phyloP scores from a whole-genome alignment of 495 filamentous ascomycete species.

The Daldinia bambusicola region DNA sequence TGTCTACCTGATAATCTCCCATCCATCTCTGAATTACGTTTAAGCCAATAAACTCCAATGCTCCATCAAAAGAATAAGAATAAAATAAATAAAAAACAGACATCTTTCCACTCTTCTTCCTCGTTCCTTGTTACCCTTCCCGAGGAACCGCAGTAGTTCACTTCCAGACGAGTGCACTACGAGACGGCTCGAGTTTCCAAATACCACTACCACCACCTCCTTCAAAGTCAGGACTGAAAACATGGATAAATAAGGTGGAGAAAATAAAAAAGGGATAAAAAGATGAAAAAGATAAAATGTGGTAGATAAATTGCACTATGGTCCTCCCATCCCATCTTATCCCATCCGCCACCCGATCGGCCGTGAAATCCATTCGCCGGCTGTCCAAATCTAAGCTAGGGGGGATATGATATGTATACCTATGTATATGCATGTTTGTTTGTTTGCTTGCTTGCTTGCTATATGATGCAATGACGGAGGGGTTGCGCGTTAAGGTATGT shows the following conservation, averaged over 20 bases:
- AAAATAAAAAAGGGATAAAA: slow-evolving; percentile 7
- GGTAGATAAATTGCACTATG: slow-evolving; percentile 23
- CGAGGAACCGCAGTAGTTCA: slow-evolving; percentile 7
- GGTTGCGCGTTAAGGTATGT: no score
- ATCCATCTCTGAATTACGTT: slow-evolving; percentile 18
- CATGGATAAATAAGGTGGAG: background rate
- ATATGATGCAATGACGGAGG: slow-evolving; percentile 17
- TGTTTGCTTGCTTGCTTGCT: slow-evolving; percentile 9
- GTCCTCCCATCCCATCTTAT: slow-evolving; percentile 12
- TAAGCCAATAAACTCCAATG: slow-evolving; percentile 29
- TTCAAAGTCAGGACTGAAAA: slow-evolving; percentile 7
- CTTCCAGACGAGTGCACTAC: slow-evolving; percentile 5
- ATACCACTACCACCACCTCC: background rate
- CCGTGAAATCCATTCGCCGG: slow-evolving; percentile 45
- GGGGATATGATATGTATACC: slow-evolving; percentile 26
- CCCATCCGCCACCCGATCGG: slow-evolving; percentile 19
- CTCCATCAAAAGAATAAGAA: slow-evolving; percentile 21
- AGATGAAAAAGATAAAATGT: slow-evolving; percentile 15
- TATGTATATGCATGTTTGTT: slow-evolving; percentile 5
- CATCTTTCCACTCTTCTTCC: slow-evolving; percentile 2
- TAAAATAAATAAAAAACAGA: slow-evolving; percentile 1
- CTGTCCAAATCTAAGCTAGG: slow-evolving; percentile 41
- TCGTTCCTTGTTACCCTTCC: slow-evolving; percentile 1
- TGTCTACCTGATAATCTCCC: slow-evolving; percentile 31
- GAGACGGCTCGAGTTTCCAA: slow-evolving; percentile 6